phyloP scores from a whole-genome alignment of 2,329 filamentous ascomycete species.

The Aspergillus ibericus region DNA sequence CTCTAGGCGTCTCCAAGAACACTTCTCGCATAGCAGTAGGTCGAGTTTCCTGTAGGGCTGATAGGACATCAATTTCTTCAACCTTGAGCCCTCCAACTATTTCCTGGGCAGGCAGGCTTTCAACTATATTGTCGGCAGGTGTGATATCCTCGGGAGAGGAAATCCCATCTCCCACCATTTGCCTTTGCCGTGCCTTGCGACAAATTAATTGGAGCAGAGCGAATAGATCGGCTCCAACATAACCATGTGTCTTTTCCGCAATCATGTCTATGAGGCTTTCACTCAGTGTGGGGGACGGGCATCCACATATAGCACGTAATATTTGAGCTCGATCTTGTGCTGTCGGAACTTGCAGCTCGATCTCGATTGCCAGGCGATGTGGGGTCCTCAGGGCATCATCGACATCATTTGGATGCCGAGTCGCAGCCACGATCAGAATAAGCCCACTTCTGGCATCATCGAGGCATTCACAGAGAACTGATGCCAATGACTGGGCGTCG shows the following conservation, averaged over 20 bases:
- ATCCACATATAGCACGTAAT: conserved; percentile 58
- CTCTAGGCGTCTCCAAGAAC: conserved; percentile 81
- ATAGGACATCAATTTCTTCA: conserved; percentile 35
- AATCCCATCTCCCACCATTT: conserved; percentile 19
- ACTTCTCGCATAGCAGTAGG: conserved; percentile 88
- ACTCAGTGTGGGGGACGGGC: conserved; percentile 49
- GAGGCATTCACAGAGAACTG: conserved; percentile 43
- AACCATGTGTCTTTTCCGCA: conserved; percentile 79
- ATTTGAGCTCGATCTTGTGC: conserved; percentile 70
- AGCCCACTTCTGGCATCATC: conserved; percentile 46
- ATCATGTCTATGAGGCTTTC: conserved; percentile 60
- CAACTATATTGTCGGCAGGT: not conserved
- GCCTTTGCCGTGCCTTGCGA: conserved; percentile 39
- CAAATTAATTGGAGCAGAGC: conserved; percentile 60
- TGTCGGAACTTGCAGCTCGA: conserved; percentile 78
- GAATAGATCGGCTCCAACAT: conserved; percentile 75
- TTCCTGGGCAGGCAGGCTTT: conserved; percentile 13
- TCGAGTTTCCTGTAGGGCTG: conserved; percentile 66
- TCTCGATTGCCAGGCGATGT: conserved; percentile 64
- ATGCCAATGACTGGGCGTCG: conserved; percentile 39
- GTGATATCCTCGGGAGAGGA: not conserved
- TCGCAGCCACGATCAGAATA: conserved; percentile 73
- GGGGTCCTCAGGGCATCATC: conserved; percentile 66
- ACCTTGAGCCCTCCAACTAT: conserved; percentile 30
- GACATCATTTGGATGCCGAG: conserved; percentile 70